These are phyloP conservation scores for Tuber calosporum DNA, from an alignment of 495 filamentous ascomycete genomes.

Conservation along the genomic window DNA sequence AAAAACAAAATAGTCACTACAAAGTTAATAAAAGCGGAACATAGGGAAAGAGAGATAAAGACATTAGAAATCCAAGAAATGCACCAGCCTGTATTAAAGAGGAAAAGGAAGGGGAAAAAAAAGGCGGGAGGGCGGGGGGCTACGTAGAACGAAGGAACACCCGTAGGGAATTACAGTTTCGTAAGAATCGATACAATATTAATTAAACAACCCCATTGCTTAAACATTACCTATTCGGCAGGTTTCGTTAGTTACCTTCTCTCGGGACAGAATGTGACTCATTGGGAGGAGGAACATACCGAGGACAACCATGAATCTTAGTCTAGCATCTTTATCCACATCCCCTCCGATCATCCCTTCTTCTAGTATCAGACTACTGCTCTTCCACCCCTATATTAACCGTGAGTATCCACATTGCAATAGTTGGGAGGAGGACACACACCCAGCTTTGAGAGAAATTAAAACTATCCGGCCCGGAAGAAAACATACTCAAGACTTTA, in stretches of 20 bases:
- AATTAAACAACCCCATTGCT: neutral
- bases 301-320: slow-evolving; percentile 55
- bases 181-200: neutral
- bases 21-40: neutral
- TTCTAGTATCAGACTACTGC: slow-evolving; percentile 53
- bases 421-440: neutral
- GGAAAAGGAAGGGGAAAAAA: neutral
- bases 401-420: neutral
- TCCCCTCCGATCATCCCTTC: slow-evolving; percentile 46
- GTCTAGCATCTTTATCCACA: slow-evolving; percentile 47
- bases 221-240: slow-evolving; percentile 25
- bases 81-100: neutral
- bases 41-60: neutral
- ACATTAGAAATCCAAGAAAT: neutral
- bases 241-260: neutral
- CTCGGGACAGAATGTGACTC: neutral
- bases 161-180: slow-evolving; percentile 10
- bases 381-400: slow-evolving; percentile 50
- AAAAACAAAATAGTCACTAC: slow-evolving; percentile 7
- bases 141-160: slow-evolving; percentile 8
- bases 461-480: slow-evolving; percentile 54
- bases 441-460: slow-evolving; percentile 58
- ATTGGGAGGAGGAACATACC: slow-evolving; percentile 40
- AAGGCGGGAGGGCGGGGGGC: no score
- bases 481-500: slow-evolving; percentile 54